Evolutionary conservation across 1,284 basidiomycete genomes (phyloP), one percentile per base, ranked within the genome.

Genomic region (Cryptococcus floricola): DNA sequence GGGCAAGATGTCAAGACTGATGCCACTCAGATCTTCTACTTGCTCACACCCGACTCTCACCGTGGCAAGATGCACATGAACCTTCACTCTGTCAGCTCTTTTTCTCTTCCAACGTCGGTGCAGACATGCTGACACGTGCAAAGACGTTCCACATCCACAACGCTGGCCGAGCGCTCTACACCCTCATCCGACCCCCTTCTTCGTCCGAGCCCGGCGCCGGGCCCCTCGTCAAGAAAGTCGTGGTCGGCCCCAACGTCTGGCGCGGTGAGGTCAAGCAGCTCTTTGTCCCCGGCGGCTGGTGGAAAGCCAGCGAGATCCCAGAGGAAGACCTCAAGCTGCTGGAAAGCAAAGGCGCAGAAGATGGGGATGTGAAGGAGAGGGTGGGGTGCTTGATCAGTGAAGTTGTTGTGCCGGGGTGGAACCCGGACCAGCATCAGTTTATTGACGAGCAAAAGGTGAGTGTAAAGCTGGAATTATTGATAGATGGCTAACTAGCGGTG

Each of bases 21-120:
- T 31, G 66, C 65, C 16, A 69, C 66, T 42, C 59, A 66, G 48
- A 74, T 74, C 53, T 74, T 68, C 55, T 76, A 76, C 50, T 64
- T 76, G 16, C 57, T 76, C 5, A 68, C 66, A 0, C 60, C 67
- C 14, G 64, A 65, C 5, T 65, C 60, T 3, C 58, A 62, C 10
- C 53, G 66, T n/a, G 72, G 73, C 2, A 60, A 59, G 28, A 70
- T 75, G 69, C 73, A 75, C 56, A 66, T 71, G 65, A 75, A 77
- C 61, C 41, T 62, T 18, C 64, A 69, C 31, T 57, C 67, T 25
- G 71, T 75, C 46, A 60, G 68, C 62, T 1, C 37, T 3, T 7
- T 7, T 4, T 10, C n/a, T 42, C 41, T 42, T 42, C 23, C 23
- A 23, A 3, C 23, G 23, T 3, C 23, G 23, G 23, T 34, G 4